These are phyloP conservation scores for Penicillium sp. DNA, from an alignment of 2,329 filamentous ascomycete species.

Conservation along the genomic window DNA sequence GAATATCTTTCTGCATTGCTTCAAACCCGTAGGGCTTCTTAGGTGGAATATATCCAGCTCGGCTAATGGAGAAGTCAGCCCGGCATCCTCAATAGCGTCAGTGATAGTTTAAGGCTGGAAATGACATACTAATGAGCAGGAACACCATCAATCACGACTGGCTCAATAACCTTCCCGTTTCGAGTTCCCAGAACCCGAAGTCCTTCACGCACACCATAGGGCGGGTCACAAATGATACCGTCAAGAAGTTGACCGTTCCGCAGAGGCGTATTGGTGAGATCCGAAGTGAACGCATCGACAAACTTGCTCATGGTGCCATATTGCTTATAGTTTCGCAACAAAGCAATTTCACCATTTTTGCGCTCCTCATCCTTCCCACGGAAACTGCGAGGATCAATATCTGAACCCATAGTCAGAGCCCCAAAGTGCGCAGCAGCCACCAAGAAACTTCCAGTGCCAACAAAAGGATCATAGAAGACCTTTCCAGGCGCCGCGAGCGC, in stretches of 20 bases:
- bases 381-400: constrained; percentile 90
- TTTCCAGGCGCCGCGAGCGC: constrained; percentile 79
- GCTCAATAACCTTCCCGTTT: constrained; percentile 55
- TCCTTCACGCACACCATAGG: constrained; percentile 92
- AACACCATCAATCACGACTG: constrained; percentile 67
- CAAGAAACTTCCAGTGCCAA: constrained; percentile 90
- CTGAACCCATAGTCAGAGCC: constrained; percentile 77
- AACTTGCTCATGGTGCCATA: constrained; percentile 69
- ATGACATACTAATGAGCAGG: constrained; percentile 64
- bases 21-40: constrained; percentile 91
- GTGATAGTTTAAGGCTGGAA: not conserved
- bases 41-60: constrained; percentile 74
- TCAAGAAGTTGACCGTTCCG: constrained; percentile 66
- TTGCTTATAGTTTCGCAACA: constrained; percentile 77
- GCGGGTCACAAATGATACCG: constrained; percentile 92
- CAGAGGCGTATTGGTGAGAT: constrained; percentile 84
- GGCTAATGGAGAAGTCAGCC: constrained; percentile 37
- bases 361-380: constrained; percentile 61
- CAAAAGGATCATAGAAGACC: constrained; percentile 91
- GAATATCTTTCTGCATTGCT: constrained; percentile 85
- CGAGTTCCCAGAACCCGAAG: constrained; percentile 80
- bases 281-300: constrained; percentile 78
- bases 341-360: constrained; percentile 35
- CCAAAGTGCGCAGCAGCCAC: constrained; percentile 90
- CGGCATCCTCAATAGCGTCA: not conserved